These are phyloP conservation scores for Barnettozyma sucrosica DNA, from an alignment of 805 yeast genomes.

Conservation along the genomic window DNA sequence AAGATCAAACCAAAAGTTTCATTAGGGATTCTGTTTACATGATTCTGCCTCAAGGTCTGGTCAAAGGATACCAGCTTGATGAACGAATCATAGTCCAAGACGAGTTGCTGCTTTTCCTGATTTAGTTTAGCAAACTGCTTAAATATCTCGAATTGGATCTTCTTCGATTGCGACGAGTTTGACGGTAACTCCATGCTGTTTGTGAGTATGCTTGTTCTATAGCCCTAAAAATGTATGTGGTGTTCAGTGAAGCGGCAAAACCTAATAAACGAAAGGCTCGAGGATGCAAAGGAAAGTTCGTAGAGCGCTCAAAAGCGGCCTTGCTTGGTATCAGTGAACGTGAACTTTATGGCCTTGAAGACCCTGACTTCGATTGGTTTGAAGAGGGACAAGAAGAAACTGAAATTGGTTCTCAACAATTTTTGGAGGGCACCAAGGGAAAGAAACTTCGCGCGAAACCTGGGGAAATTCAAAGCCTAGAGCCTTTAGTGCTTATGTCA, in stretches of 20 bases:
- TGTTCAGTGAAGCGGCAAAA: neutral
- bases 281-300: neutral
- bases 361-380: neutral
- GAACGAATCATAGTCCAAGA: conserved; percentile 32
- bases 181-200: conserved; percentile 32
- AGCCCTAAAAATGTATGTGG: neutral
- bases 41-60: conserved; percentile 34
- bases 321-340: neutral
- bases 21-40: conserved; percentile 41
- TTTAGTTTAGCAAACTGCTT: conserved; percentile 35
- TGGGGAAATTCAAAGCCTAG: neutral
- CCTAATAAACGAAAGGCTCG: neutral
- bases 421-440: neutral
- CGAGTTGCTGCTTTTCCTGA: conserved; percentile 28
- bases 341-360: neutral
- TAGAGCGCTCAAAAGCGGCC: neutral
- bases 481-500: neutral
- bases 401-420: neutral
- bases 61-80: conserved; percentile 32
- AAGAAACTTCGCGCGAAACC: neutral
- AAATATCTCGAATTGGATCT: conserved; percentile 38
- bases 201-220: neutral
- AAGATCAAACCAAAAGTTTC: conserved; percentile 69
- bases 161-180: conserved; percentile 32
- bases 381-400: neutral